Evolutionary conservation across 164 flowering plant genomes (phyloP), one percentile per base, ranked within the genome.

Genomic region (Magnolia kwangsiensis): DNA sequence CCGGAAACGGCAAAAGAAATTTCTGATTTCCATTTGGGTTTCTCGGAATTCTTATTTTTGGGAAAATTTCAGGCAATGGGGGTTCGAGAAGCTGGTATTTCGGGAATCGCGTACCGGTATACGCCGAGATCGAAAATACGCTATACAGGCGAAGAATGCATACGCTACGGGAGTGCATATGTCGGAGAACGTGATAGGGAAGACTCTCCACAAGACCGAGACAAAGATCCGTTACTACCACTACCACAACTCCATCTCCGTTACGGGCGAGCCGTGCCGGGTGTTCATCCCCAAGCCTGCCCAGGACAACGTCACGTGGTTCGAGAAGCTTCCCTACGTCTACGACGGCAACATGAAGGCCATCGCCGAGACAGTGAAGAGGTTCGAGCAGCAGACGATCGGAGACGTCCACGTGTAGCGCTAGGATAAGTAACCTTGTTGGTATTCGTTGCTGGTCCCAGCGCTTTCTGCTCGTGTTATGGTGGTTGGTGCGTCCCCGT

Each of bases 161-260:
- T 85, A 72, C 49, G 77, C 90, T 2, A 83, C 88, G 3, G 90
- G 90, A 0, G 86, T 87, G n/a, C 90, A 87, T 72, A 84, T 87
- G 90, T 87, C 88, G 49, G 86, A 87, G 78, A 84, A 85, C 69
- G 81, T 87, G 21, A 73, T 75, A 4, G 90, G 90, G 10, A 84
- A 83, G 50, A 82, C 90, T 0, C 76, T 85, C 8, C 90, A 87
- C 77, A 72, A 84, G 21, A 87, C 90, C 0, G 88, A 87, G 67
- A 73, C 78, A 2, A 85, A 82, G 78, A 90, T 90, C 68, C 81
- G 89, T 4, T 90, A 89, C 76, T 90, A 84, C 68, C 92, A 91
- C 76, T 91, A 89, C 81, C 92, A 91, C 83, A 82, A 85, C 71
- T 77, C 94, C 14, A 90, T 92, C 75, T 69, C 87, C 0, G 87